These are phyloP conservation scores for Dalechampia spathulata DNA, from an alignment of 441 rosid genomes.

Conservation along the genomic window DNA sequence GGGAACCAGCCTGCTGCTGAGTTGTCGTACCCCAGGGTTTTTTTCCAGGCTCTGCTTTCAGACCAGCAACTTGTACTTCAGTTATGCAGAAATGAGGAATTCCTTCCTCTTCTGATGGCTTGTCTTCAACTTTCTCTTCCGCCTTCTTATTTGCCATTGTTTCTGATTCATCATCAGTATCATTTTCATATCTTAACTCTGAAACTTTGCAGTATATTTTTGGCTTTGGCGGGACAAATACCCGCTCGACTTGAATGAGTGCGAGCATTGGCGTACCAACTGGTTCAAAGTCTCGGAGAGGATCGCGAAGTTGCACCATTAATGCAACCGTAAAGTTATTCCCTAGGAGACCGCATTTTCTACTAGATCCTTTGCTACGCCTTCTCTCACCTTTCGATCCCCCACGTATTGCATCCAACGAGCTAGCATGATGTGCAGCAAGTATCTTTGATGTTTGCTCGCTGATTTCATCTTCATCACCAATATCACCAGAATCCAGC, in stretches of 20 bases:
- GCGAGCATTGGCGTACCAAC: constrained; percentile 98
- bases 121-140: constrained; percentile 37
- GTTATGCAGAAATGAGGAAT: constrained; percentile 62
- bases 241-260: constrained; percentile 91
- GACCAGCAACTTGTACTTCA: constrained; percentile 85
- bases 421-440: constrained; percentile 86
- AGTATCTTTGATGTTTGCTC: constrained; percentile 80
- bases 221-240: constrained; percentile 82
- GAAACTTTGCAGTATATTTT: constrained; percentile 62
- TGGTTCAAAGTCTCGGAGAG: constrained; percentile 71
- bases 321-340: constrained; percentile 85
- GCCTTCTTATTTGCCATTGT: constrained; percentile 17
- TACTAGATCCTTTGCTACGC: constrained; percentile 49
- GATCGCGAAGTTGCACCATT: constrained; percentile 89
- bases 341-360: constrained; percentile 74
- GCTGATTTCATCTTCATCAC: constrained; percentile 64
- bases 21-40: constrained; percentile 60
- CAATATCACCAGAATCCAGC: constrained; percentile 80
- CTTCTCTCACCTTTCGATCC: constrained; percentile 63
- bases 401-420: constrained; percentile 56
- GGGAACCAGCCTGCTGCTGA: constrained; percentile 85
- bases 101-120: constrained; percentile 39
- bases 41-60: constrained; percentile 55
- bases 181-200: constrained; percentile 36
- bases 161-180: constrained; percentile 39